Base-by-base conservation (phyloP, 1,139 yeast genomes). In the Yamadazyma atlantica region DNA sequence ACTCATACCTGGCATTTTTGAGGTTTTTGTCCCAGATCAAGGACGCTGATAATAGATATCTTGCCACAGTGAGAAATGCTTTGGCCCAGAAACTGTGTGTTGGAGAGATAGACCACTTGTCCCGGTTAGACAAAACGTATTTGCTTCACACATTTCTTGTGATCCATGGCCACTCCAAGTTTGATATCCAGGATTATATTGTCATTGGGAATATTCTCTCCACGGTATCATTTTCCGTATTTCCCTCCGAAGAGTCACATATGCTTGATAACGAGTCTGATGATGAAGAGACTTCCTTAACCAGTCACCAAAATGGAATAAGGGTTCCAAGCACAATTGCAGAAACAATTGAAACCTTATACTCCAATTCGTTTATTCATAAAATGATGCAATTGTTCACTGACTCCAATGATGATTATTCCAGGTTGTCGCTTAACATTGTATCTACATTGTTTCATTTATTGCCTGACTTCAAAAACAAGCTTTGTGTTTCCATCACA, bases 401-500 rank as follows among this genome's bases (percentile, higher is more conserved):
- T 1, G 37, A 40, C 13, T 28, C 39, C 5, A 40, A 44, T n/a
- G 38, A 40, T 14, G 28, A 35, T 9, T 25, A 40, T 15, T 39
- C 54, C 4, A 39, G 28, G 2, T 31, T 46, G 17, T 51, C 54
- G 8, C 48, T 59, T 8, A 46, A 37, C 23, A 52, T 60, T 10
- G 46, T 66, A 12, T 50, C 69, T 1, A 51, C 63, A 4, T 46
- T 69, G 29, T 51, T 68, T 29, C 51, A 50, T 32, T 43, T 69
- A 21, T 46, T 60, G 14, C 73, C 73, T 1, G 43, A 54, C 3
- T 48, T 53, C 8, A 67, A 62, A 41, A 51, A 54, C 18, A 60
- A 58, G 37, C 50, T 70, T 14, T 65, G 69, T 43, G 63, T 69
- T 59, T 46, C 60, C 28, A 53, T 69, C 17, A 66, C 74, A 4